A percentile compares a stretch with the other conserved stretches of the same genome.
Evolutionary conservation across 371 early-diverging fungal species (phyloP).

Genomic region (Syncephalastrum sp.): DNA sequence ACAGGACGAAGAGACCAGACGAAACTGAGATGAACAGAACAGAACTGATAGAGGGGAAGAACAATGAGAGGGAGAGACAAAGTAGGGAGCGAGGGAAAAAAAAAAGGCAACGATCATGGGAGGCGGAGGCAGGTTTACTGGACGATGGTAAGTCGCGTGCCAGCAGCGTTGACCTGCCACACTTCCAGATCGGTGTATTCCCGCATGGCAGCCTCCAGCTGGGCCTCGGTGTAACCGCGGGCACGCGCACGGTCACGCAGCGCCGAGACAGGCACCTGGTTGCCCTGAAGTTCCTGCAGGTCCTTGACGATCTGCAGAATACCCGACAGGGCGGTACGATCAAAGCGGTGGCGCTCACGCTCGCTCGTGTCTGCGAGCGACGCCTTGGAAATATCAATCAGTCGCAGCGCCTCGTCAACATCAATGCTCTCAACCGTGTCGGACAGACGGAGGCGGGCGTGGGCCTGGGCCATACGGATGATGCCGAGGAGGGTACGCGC

Average conservation of each 20-base stretch:
- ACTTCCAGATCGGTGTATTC: conserved; percentile 74
- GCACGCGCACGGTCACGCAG: conserved; percentile 70
- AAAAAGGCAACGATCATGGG: conserved; percentile 7
- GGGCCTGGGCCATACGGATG: conserved; percentile 89
- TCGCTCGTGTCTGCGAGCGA: conserved; percentile 51
- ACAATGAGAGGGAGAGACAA: conserved; percentile 4
- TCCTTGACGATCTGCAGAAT: conserved; percentile 66
- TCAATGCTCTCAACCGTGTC: conserved; percentile 79
- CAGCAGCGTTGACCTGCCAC: conserved; percentile 68
- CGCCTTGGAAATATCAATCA: conserved; percentile 87
- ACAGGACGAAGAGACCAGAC: background rate
- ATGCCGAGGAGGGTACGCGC: conserved; percentile 91
- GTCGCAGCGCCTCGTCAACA: conserved; percentile 93
- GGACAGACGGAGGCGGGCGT: conserved; percentile 87
- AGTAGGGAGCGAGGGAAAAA: conserved; percentile 7
- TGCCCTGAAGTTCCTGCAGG: conserved; percentile 30
- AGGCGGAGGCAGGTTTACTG: conserved; percentile 18
- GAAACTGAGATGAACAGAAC: conserved; percentile 1
- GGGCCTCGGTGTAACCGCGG: conserved; percentile 76
- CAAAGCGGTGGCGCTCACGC: conserved; percentile 31
- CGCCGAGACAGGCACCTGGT: conserved; percentile 37
- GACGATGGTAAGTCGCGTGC: conserved; percentile 62
- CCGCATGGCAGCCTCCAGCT: conserved; percentile 67
- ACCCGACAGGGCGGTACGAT: conserved; percentile 45
- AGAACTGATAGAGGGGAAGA: background rate